phyloP scores from a whole-genome alignment of 129 eudicot species.

The Kitagawia praeruptora region DNA sequence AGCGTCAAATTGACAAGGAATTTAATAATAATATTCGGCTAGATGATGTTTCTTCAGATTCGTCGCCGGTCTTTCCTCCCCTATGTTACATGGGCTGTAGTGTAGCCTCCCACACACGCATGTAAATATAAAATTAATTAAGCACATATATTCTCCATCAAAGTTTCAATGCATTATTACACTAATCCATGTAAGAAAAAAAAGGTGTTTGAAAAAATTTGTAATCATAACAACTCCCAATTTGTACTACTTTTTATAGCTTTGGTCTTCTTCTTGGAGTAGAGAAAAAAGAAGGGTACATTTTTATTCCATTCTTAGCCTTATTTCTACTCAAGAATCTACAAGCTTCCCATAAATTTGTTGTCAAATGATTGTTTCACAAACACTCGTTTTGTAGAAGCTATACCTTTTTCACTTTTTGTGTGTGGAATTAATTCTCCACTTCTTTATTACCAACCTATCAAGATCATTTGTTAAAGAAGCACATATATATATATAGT shows the following conservation, averaged over 20 bases:
- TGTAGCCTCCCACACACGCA: background rate
- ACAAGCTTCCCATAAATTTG: background rate
- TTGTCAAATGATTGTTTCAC: background rate
- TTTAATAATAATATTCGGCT: conserved; percentile 15
- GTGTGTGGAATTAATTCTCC: conserved; percentile 13
- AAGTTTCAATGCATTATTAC: background rate
- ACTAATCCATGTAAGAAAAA: background rate
- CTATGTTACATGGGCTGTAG: conserved; percentile 19
- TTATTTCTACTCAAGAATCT: background rate
- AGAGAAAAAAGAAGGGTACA: background rate
- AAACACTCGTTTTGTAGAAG: conserved; percentile 6
- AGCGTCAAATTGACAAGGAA: background rate
- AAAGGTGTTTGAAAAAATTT: background rate
- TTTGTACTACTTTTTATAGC: background rate
- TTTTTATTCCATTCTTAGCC: conserved; percentile 8
- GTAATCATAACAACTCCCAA: conserved; percentile 9
- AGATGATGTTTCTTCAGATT: conserved; percentile 60
- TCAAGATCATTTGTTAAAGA: background rate
- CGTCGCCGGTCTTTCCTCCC: conserved; percentile 84
- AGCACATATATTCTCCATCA: conserved; percentile 4
- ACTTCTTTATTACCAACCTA: conserved; percentile 6
- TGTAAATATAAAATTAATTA: background rate
- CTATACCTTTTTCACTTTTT: background rate
- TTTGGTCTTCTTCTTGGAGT: background rate
- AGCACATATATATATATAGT: conserved; percentile 2